Evolutionary conservation across 2,329 filamentous ascomycete genomes (phyloP), one percentile per base, ranked within the genome.

Genomic region (Phyllachora maydis): DNA sequence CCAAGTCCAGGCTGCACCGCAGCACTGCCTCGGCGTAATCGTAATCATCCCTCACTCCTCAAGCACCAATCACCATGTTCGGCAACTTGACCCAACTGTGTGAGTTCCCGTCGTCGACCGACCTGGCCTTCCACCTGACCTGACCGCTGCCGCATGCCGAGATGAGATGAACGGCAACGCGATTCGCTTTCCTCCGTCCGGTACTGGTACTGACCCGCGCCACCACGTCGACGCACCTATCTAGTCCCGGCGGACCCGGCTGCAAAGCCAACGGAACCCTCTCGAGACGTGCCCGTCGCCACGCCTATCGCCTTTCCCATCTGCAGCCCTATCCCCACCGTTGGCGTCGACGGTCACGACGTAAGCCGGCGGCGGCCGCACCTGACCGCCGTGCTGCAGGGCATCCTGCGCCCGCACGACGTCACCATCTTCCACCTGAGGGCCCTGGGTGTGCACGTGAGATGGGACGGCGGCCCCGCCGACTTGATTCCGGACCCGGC

Each of bases 401-500:
- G 43, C 16, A 56, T 66, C 14, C 52, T 63, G 25, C 57, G 66
- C 18, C 57, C 62, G 3, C 39, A 43, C 12, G 58, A 64, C 26
- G 43, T 65, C 28, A 42, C 37, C 14, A 39, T 56, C 19, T 36
- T 50, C 19, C 56, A 68, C 29, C 58, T 72, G 25, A 50, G 58
- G 28, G 64, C 65, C 8, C 50, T 72, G 18, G 64, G 65, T 4
- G 47, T 68, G 16, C 54, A 66, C 34, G 46, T 71, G 33, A 54
- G 54, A 30, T 37, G 52, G 15, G 52, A 69, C 39, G 56, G 50
- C 14, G 35, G 50, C n/a, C 33, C 50, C 8, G 38, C 48, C 24
- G 48, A 61, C 11, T 38, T 73, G 21, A 41, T 72, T 25, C 66
- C 67, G 4, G 56, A 67, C 30, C 36, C 53, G 9, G 46, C 50